These are phyloP conservation scores for Solanum infundibuliforme DNA, from an alignment of 257 asterid genomes.

Conservation along the genomic window DNA sequence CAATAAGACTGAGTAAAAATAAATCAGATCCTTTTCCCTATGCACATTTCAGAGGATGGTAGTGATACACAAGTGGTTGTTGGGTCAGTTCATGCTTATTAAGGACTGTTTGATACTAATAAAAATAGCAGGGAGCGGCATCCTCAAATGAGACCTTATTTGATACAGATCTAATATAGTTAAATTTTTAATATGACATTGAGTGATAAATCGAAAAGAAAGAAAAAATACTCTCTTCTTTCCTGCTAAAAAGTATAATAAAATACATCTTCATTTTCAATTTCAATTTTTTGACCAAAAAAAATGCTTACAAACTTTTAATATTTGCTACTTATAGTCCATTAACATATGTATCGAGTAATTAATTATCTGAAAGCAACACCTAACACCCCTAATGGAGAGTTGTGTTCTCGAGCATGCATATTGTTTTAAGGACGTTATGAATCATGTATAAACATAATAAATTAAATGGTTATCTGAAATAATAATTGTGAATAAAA, in stretches of 20 bases:
- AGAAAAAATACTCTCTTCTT: background rate
- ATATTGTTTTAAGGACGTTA: background rate
- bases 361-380: background rate
- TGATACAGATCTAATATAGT: background rate
- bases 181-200: too few species aligned
- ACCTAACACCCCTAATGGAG: background rate
- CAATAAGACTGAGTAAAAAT: background rate
- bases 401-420: background rate
- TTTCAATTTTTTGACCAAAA: too few species aligned
- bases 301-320: background rate
- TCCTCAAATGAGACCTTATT: too few species aligned
- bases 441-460: background rate
- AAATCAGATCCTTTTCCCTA: conserved; percentile 1
- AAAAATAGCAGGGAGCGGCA: too few species aligned
- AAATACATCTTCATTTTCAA: too few species aligned
- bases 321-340: too few species aligned
- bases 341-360: too few species aligned
- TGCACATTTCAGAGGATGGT: background rate
- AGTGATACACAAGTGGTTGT: background rate
- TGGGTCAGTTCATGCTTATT: background rate
- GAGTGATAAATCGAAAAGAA: fast-evolving
- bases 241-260: too few species aligned
- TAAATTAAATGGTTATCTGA: background rate
- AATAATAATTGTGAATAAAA: background rate
- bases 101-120: background rate